phyloP scores from a whole-genome alignment of 805 yeast genomes.

The Cyberlindnera japonica region DNA sequence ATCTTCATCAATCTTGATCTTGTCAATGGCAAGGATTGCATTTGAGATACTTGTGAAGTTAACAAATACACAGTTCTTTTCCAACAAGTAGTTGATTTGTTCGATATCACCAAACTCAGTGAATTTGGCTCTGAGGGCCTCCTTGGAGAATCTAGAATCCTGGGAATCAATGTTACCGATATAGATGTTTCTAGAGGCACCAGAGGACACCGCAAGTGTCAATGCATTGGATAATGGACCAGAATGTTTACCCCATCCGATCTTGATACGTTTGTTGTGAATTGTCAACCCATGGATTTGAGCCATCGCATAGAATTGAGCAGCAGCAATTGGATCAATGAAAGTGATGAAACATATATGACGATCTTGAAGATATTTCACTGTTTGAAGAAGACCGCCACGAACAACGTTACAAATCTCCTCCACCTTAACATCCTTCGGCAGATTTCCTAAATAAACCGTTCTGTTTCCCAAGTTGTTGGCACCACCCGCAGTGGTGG shows the following conservation, averaged over 20 bases:
- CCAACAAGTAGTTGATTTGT: slow-evolving; percentile 85
- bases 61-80: slow-evolving; percentile 24
- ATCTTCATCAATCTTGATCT: slow-evolving; percentile 71
- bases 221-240: slow-evolving; percentile 88
- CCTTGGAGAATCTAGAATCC: slow-evolving; percentile 41
- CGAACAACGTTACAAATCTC: slow-evolving; percentile 95
- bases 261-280: slow-evolving; percentile 80
- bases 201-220: slow-evolving; percentile 85
- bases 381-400: slow-evolving; percentile 87
- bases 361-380: slow-evolving; percentile 75
- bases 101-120: slow-evolving; percentile 89
- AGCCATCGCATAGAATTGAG: slow-evolving; percentile 93
- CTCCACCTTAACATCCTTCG: slow-evolving; percentile 82
- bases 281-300: slow-evolving; percentile 85
- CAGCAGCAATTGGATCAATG: slow-evolving; percentile 95
- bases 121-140: slow-evolving; percentile 68
- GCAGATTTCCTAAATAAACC: slow-evolving; percentile 85
- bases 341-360: slow-evolving; percentile 94
- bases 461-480: slow-evolving; percentile 91
- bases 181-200: slow-evolving; percentile 92
- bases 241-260: slow-evolving; percentile 97
- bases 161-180: slow-evolving; percentile 62
- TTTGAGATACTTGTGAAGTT: slow-evolving; percentile 67
- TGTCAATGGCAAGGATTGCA: slow-evolving; percentile 90
- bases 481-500: slow-evolving; percentile 91